phyloP scores from a whole-genome alignment of 352 stramenopile genomes.

The Pythium angustatum region DNA sequence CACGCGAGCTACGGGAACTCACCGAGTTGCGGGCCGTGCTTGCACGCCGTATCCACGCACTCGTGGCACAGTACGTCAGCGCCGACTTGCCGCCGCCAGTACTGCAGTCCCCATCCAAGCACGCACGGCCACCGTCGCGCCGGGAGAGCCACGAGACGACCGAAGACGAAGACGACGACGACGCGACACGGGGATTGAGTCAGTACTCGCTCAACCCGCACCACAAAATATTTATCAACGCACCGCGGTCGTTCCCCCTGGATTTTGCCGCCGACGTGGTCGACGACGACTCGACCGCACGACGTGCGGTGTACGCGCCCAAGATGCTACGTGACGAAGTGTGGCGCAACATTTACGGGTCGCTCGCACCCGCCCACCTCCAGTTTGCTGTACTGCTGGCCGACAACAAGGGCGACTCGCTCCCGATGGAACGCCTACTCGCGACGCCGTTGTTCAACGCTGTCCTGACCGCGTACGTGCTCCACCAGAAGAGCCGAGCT shows the following conservation, averaged over 20 bases:
- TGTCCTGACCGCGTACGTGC: conserved; percentile 64
- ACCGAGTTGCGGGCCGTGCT: conserved; percentile 57
- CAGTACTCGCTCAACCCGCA: conserved; percentile 72
- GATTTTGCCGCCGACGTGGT: conserved; percentile 46
- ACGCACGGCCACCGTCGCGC: conserved; percentile 30
- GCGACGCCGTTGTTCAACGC: conserved; percentile 61
- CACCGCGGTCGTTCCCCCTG: conserved; percentile 65
- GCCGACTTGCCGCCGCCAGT: conserved; percentile 64
- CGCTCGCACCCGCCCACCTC: conserved; percentile 50
- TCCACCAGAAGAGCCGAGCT: conserved; percentile 44
- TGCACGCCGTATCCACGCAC: conserved; percentile 61
- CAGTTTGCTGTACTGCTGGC: conserved; percentile 57
- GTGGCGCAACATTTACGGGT: conserved; percentile 74
- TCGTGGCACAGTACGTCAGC: conserved; percentile 67
- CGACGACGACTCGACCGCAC: conserved; percentile 42
- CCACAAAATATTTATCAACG: conserved; percentile 87
- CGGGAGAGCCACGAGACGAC: conserved; percentile 38
- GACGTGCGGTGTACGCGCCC: conserved; percentile 55
- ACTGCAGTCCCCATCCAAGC: conserved; percentile 57
- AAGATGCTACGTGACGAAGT: conserved; percentile 77
- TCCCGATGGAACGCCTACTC: conserved; percentile 66
- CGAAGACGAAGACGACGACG: conserved; percentile 16
- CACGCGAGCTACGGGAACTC: conserved; percentile 47
- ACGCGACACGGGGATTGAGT: conserved; percentile 48
- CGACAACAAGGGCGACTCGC: conserved; percentile 62